Evolutionary conservation across 768 basidiomycete species (phyloP).

Genomic region (Mycena venus): DNA sequence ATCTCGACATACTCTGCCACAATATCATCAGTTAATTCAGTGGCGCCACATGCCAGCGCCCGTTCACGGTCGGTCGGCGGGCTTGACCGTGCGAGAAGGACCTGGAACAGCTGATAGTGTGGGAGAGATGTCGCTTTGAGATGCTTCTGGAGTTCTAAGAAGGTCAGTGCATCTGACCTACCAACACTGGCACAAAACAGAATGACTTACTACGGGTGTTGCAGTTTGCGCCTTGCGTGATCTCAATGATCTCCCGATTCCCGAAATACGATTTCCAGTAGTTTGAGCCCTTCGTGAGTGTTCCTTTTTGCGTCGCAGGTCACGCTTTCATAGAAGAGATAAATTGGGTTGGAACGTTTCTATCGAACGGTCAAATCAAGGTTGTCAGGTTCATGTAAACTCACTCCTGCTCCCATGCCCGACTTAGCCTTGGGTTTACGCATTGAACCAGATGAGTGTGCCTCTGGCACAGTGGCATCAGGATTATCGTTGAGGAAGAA

Average conservation of each 20-base stretch:
- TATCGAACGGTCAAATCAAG: too few relatives aligned
- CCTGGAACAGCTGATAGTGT: background rate
- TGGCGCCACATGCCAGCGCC: background rate
- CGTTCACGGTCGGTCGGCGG: conserved; percentile 1
- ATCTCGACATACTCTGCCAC: background rate
- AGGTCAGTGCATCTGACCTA: background rate
- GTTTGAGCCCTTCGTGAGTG: background rate
- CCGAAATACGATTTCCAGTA: conserved; percentile 1
- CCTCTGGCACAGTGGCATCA: too few relatives aligned
- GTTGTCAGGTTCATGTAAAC: background rate
- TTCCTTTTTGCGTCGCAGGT: background rate
- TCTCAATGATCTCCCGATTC: background rate
- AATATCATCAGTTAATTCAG: background rate
- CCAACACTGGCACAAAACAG: background rate
- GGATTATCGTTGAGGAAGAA: too few relatives aligned
- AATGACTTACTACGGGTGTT: conserved; percentile 1
- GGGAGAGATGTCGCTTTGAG: background rate
- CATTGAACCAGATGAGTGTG: too few relatives aligned
- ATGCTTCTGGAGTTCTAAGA: background rate
- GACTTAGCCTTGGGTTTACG: background rate
- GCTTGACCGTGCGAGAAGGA: background rate
- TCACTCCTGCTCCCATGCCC: background rate
- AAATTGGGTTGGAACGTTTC: background rate
- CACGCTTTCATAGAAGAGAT: conserved; percentile 3
- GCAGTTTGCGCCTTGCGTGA: background rate